Evolutionary conservation across 164 flowering plant genomes (phyloP).

Genomic region (Sedum album): DNA sequence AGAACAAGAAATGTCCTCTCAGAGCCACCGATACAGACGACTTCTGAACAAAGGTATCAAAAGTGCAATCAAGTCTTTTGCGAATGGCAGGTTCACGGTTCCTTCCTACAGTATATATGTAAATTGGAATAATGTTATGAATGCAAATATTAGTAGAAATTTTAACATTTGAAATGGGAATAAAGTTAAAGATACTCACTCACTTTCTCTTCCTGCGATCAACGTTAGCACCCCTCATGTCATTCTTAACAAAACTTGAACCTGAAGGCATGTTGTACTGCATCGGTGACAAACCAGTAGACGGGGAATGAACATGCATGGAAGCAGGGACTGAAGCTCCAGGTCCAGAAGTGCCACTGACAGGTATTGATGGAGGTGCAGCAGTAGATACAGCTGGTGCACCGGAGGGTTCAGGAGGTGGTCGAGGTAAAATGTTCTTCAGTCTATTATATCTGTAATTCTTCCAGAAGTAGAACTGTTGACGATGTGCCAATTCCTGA

Average conservation of each 20-base stretch:
- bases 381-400: slow-evolving; percentile 34
- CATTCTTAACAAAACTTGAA: slow-evolving; percentile 44
- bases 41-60: too few relatives aligned
- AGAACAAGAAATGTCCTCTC: too few relatives aligned
- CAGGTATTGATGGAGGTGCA: slow-evolving; percentile 29
- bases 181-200: not conserved
- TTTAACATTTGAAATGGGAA: not conserved
- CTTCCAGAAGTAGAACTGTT: slow-evolving; percentile 94
- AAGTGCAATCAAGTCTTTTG: not conserved
- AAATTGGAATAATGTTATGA: not conserved
- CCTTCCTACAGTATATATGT: not conserved
- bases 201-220: slow-evolving; percentile 92
- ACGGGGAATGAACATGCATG: slow-evolving; percentile 14
- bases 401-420: slow-evolving; percentile 62
- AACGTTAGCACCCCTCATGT: slow-evolving; percentile 46
- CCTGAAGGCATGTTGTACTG: slow-evolving; percentile 55
- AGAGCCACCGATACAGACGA: too few relatives aligned
- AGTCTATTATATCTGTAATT: slow-evolving; percentile 82
- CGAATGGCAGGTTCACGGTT: not conserved
- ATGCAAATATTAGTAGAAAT: not conserved
- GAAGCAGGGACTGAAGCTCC: slow-evolving; percentile 26
- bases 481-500: slow-evolving; percentile 93
- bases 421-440: slow-evolving; percentile 80
- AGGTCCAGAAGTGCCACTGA: slow-evolving; percentile 23
- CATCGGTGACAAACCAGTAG: slow-evolving; percentile 64